These are phyloP conservation scores for Peltaster fructicola DNA, from an alignment of 2,329 filamentous ascomycete genomes.

Conservation along the genomic window DNA sequence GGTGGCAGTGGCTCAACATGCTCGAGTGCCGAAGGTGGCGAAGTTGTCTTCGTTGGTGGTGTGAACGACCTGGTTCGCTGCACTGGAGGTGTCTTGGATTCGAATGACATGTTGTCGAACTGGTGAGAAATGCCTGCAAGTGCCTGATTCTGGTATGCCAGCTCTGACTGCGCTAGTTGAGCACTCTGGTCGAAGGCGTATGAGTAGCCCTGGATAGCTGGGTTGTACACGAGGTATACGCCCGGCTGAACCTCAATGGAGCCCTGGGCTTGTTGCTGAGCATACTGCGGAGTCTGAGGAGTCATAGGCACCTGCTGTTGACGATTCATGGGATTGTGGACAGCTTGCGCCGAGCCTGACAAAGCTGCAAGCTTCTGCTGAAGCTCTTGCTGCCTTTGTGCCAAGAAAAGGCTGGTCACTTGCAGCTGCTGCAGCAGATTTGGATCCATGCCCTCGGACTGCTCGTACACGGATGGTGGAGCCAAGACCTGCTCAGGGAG, in stretches of 20 bases:
- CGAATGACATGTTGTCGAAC: slow-evolving; percentile 34
- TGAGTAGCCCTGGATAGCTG: slow-evolving; percentile 64
- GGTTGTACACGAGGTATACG: slow-evolving; percentile 70
- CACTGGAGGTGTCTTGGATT: slow-evolving; percentile 57
- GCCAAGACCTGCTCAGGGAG: slow-evolving; percentile 73
- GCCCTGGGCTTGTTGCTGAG: slow-evolving; percentile 50
- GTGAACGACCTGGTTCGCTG: slow-evolving; percentile 46
- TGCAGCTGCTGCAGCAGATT: slow-evolving; percentile 74
- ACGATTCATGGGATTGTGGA: slow-evolving; percentile 24
- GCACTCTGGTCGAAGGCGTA: slow-evolving; percentile 58
- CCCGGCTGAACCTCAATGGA: slow-evolving; percentile 55
- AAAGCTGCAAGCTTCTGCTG: slow-evolving; percentile 82
- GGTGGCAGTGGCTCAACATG: slow-evolving; percentile 60
- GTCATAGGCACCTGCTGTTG: slow-evolving; percentile 21
- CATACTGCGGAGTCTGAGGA: slow-evolving; percentile 39
- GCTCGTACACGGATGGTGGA: slow-evolving; percentile 62
- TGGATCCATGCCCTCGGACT: slow-evolving; percentile 62
- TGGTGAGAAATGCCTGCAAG: slow-evolving; percentile 9
- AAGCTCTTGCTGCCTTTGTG: slow-evolving; percentile 84
- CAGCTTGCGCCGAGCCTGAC: slow-evolving; percentile 60
- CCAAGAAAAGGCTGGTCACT: slow-evolving; percentile 79
- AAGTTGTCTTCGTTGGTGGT: slow-evolving; percentile 44
- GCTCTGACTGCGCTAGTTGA: slow-evolving; percentile 28
- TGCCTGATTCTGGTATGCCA: slow-evolving; percentile 11
- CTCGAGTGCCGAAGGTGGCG: slow-evolving; percentile 39